A percentile compares a stretch with the other conserved stretches of the same genome.
Conservation (phyloP, 2,329 filamentous ascomycete species). For the Zymoseptoria pseudotritici region DNA sequence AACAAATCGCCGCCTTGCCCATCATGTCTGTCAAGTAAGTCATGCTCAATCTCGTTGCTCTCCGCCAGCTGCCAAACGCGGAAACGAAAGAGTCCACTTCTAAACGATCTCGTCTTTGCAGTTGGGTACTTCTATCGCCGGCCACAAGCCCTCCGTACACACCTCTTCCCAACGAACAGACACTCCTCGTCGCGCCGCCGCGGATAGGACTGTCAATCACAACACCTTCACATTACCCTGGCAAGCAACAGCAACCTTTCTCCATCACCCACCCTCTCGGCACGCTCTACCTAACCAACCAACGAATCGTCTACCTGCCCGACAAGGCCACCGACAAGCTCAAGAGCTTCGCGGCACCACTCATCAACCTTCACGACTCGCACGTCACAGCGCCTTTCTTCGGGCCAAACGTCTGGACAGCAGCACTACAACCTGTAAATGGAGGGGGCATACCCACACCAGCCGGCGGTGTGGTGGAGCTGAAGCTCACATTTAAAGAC, state of each 20-base stretch:
- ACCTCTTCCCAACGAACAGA: constrained; percentile 74
- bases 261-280: constrained; percentile 20
- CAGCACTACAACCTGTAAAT: constrained; percentile 68
- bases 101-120: constrained; percentile 30
- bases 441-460: constrained; percentile 74
- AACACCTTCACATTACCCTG: constrained; percentile 50
- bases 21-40: constrained; percentile 23
- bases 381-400: constrained; percentile 86
- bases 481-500: constrained; percentile 86
- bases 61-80: neutral
- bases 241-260: constrained; percentile 45
- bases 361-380: constrained; percentile 80
- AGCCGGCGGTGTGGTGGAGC: constrained; percentile 63
- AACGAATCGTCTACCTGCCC: constrained; percentile 80
- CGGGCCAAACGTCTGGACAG: constrained; percentile 84
- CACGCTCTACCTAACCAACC: constrained; percentile 23
- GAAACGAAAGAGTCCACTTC: neutral
- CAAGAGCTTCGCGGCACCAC: constrained; percentile 81
- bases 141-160: constrained; percentile 58
- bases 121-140: constrained; percentile 85
- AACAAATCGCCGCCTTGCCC: neutral
- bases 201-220: constrained; percentile 66
- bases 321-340: constrained; percentile 58
- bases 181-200: constrained; percentile 71
- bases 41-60: neutral